Base-by-base conservation (phyloP, 441 rosid genomes). In the Codiaeum variegatum region DNA sequence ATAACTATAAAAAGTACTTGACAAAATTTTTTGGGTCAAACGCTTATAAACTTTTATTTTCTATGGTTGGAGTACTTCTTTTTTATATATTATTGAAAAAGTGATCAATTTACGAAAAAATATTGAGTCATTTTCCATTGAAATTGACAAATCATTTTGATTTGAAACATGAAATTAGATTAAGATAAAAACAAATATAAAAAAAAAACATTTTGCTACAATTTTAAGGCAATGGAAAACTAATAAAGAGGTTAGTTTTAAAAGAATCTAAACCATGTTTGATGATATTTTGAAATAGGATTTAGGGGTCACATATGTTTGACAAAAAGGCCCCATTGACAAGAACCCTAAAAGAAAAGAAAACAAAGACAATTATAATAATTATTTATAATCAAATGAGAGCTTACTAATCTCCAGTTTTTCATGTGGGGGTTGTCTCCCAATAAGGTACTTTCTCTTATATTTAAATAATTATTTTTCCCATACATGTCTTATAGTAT, bases 361-460 rank as follows among this genome's bases (percentile, higher is more conserved):
- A 73, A 81, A 81, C 79, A 78, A 77, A 73, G 83, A 81, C 79
- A 76, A 79, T 73, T 28, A 73, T 77, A 49, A 24, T 12, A n/a
- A n/a, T n/a, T n/a, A n/a, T n/a, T n/a, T n/a, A n/a, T 79, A 40
- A 70, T 51, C 5, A 16, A 44, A 36, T 38, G 19, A 42, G 62
- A 10, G 44, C 38, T 29, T 65, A 23, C 40, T 68, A 75, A 81
- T 61, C 72, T 49, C 42, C 52, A 26, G 36, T 61, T 72, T 75
- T 74, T 62, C 79, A 80, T 66, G 84, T 76, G 87, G 70, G 47
- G 44, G 42, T 60, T 78, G 79, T 75, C 83, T 67, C 78, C 84
- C 65, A 24, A 21, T 60, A 78, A 78, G 76, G 66, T 34, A 73
- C 75, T 74, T 76, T 24, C n/a, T n/a, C n/a, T n/a, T n/a, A n/a